Base-by-base conservation (phyloP, 441 rosid genomes). In the Pelargonium myrrhifolium region DNA sequence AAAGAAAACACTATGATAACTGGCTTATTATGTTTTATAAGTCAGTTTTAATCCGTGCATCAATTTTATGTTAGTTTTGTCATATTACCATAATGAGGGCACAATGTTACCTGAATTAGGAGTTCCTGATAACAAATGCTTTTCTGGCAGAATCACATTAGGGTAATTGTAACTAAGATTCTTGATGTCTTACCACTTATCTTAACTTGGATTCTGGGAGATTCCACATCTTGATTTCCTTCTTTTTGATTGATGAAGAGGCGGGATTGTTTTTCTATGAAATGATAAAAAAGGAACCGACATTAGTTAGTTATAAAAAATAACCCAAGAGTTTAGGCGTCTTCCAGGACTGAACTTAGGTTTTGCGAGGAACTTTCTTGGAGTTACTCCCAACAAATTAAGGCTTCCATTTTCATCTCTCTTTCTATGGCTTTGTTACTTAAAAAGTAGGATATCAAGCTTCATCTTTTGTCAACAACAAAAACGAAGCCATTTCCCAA, bases 71-170 rank as follows among this genome's bases (percentile, higher is more conserved):
- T 31, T 31, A 31, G 37, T 31, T 31, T 3, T 31, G 37, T 31
- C 37, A 31, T 31, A 31, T 31, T 3, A 31, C 37, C 3, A 31
- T 6, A 1, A 31, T 65, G 4, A 11, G 59, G 66, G 10, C 9
- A 51, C n/a, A 26, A n/a, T 28, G 24, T 68, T 64, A 12, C 24
- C 59, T 26, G 51, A 37, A 58, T 64, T 28, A 68, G 39, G 28
- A 45, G 65, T 68, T 24, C 22, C 8, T 59, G 43, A 49, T 67
- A 64, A 31, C 6, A 17, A 64, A 31, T 68, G 64, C 45, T 73
- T 63, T 14, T 55, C n/a, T 18, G 37, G 37, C 37, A 3, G 37
- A 31, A 31, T 42, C 11, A 6, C 31, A 37, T 58, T 31, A 39
- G 21, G 4, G 21, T 9, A 35, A 53, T 37, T 26, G 55, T 37